A percentile compares a stretch with the other conserved stretches of the same genome.
Conservation (phyloP, 2,329 filamentous ascomycete species). For the Curvularia lunata region DNA sequence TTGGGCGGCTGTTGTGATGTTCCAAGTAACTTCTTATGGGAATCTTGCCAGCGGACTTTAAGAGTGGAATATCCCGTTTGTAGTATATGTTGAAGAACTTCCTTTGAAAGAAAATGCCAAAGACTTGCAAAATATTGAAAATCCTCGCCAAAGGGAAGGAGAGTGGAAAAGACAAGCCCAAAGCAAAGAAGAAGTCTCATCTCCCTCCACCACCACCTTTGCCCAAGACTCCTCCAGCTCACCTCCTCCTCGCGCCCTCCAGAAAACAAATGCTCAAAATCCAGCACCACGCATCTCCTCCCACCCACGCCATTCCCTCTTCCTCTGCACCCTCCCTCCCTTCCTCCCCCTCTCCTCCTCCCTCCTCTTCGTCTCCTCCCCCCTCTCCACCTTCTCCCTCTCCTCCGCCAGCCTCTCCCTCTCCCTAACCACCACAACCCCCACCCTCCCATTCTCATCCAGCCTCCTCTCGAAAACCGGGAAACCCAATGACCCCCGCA, state of each 20-base stretch:
- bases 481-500: constrained; percentile 15
- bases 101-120: background rate
- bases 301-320: background rate
- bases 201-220: background rate
- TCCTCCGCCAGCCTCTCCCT: background rate
- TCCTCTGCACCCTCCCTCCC: background rate
- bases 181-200: background rate
- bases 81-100: background rate
- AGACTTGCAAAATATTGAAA: background rate
- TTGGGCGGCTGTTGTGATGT: too few relatives aligned
- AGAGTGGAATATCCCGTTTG: background rate
- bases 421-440: background rate
- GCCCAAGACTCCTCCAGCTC: too few relatives aligned
- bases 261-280: constrained; percentile 10
- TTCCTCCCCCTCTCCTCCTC: background rate
- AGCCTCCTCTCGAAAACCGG: constrained; percentile 2
- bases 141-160: too few relatives aligned
- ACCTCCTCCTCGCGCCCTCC: background rate
- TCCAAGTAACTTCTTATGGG: background rate
- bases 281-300: constrained; percentile 4
- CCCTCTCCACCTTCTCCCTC: background rate
- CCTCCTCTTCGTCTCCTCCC: background rate
- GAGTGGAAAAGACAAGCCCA: too few relatives aligned
- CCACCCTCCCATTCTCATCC: background rate
- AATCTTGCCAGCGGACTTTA: background rate